Evolutionary conservation across 2,329 filamentous ascomycete species (phyloP).

Genomic region (Alternaria metachromatica): DNA sequence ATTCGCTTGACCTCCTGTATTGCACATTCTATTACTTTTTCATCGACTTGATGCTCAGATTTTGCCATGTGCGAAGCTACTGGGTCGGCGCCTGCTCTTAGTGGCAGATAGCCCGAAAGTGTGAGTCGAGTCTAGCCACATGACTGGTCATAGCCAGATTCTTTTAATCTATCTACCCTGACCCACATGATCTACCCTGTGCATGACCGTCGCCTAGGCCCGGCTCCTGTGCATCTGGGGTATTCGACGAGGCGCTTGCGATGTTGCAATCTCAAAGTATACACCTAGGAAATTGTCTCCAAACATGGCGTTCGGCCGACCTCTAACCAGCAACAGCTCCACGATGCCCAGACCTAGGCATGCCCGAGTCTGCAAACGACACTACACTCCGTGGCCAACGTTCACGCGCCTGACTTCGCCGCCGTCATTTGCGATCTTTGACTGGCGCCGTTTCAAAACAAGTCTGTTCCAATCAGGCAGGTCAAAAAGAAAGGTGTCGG

Average conservation of each 20-base stretch:
- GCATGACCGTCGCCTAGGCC: constrained; percentile 16
- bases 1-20: background rate
- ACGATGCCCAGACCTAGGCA: constrained; percentile 3
- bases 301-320: constrained; percentile 16
- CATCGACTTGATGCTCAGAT: background rate
- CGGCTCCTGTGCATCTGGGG: constrained; percentile 18
- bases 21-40: background rate
- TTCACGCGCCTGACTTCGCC: constrained; percentile 4
- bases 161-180: constrained; percentile 28
- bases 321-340: constrained; percentile 19
- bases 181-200: constrained; percentile 31
- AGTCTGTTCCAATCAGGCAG: constrained; percentile 18
- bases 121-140: constrained; percentile 16
- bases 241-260: constrained; percentile 3
- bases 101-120: constrained; percentile 17
- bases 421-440: constrained; percentile 1
- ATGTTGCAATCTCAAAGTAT: constrained; percentile 31
- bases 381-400: background rate
- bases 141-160: constrained; percentile 29
- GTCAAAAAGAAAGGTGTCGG: constrained; percentile 7
- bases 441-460: constrained; percentile 4
- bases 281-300: constrained; percentile 17
- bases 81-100: constrained; percentile 1
- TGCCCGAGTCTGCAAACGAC: constrained; percentile 3
- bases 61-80: constrained; percentile 1